Conservation (phyloP, 345 rosid species). For the Linum tenue region DNA sequence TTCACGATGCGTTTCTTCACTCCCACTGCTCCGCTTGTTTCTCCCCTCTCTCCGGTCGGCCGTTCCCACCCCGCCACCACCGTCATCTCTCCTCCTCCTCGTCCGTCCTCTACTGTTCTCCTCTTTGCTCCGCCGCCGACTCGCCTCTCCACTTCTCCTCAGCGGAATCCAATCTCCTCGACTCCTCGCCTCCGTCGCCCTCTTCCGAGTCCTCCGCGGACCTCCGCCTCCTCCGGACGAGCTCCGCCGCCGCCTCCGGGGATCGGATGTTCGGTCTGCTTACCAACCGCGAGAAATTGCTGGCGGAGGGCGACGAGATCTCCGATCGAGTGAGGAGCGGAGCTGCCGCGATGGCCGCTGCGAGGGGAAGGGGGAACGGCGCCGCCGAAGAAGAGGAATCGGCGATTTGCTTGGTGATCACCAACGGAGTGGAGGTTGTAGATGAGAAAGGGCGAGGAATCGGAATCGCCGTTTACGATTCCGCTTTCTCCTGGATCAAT, state of each 20-base stretch:
- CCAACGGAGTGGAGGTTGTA: constrained; percentile 79
- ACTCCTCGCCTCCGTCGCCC: constrained; percentile 14
- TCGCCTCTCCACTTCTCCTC: constrained; percentile 16
- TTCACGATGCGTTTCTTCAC: constrained; percentile 42
- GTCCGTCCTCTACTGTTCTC: constrained; percentile 28
- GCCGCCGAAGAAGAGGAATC: constrained; percentile 32
- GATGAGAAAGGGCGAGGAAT: constrained; percentile 41
- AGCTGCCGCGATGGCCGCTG: constrained; percentile 31
- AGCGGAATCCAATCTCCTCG: constrained; percentile 16
- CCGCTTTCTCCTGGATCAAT: constrained; percentile 74
- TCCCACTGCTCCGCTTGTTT: constrained; percentile 48
- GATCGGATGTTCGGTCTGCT: constrained; percentile 32
- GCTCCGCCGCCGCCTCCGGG: constrained; percentile 16
- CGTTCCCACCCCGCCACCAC: background rate
- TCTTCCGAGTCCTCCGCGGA: constrained; percentile 24
- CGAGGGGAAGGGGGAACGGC: constrained; percentile 14
- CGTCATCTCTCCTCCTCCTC: constrained; percentile 3
- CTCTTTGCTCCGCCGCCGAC: constrained; percentile 29
- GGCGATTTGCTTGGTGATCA: constrained; percentile 49
- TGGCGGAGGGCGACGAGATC: constrained; percentile 24
- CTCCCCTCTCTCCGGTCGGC: constrained; percentile 24
- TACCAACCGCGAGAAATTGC: constrained; percentile 43
- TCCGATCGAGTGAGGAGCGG: constrained; percentile 30
- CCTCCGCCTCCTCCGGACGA: constrained; percentile 43
- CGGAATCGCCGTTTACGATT: constrained; percentile 57